A percentile compares a stretch with the other conserved stretches of the same genome.
Conservation (phyloP, 345 rosid species). For the Ceriops tagal region DNA sequence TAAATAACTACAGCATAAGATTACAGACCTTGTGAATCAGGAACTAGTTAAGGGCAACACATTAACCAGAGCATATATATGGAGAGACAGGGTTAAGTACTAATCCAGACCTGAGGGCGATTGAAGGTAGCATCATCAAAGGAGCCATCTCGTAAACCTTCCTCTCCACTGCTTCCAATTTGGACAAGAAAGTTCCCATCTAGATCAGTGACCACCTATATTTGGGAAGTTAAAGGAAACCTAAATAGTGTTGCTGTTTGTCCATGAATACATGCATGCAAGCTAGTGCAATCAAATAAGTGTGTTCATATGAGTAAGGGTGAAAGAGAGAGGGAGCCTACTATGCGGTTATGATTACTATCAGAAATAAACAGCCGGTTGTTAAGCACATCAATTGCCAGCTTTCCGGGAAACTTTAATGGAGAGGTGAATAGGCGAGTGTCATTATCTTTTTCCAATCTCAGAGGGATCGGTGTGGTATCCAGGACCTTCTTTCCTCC, state of each 20-base stretch:
- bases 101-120: slow-evolving; percentile 69
- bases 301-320: background rate
- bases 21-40: background rate
- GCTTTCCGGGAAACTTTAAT: slow-evolving; percentile 90
- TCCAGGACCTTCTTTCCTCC: slow-evolving; percentile 69
- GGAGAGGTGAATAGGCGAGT: slow-evolving; percentile 74
- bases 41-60: background rate
- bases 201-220: slow-evolving; percentile 84
- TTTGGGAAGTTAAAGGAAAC: slow-evolving; percentile 11
- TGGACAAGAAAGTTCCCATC: slow-evolving; percentile 80
- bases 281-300: background rate
- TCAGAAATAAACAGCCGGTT: slow-evolving; percentile 90
- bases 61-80: background rate
- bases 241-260: background rate
- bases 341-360: slow-evolving; percentile 94
- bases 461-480: slow-evolving; percentile 58
- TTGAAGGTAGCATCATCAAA: slow-evolving; percentile 80
- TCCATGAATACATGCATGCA: background rate
- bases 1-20: slow-evolving; percentile 1
- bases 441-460: slow-evolving; percentile 80
- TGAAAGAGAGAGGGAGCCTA: slow-evolving; percentile 36
- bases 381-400: slow-evolving; percentile 80
- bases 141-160: slow-evolving; percentile 76
- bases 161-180: slow-evolving; percentile 84
- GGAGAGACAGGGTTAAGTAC: slow-evolving; percentile 6